A percentile compares a stretch with the other conserved stretches of the same genome.
Evolutionary conservation across 2,329 filamentous ascomycete genomes (phyloP).

Genomic region (Phaeoacremonium minimum): DNA sequence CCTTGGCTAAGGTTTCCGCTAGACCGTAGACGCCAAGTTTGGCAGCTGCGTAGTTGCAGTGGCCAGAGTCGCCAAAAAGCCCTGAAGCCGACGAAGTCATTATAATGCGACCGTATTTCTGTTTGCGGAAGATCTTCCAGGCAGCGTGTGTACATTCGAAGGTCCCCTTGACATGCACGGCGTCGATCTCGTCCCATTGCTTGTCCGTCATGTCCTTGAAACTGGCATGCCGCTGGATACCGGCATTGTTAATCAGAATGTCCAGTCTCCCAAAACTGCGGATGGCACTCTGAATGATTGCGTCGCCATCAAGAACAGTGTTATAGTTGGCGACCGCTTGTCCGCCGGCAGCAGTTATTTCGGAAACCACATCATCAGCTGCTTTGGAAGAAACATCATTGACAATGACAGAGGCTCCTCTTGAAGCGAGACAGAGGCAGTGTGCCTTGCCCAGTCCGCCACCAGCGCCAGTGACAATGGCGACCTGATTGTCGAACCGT

Average conservation of each 20-base stretch:
- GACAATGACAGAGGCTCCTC: slow-evolving; percentile 26
- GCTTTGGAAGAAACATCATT: slow-evolving; percentile 22
- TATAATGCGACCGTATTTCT: slow-evolving; percentile 28
- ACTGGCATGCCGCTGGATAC: slow-evolving; percentile 31
- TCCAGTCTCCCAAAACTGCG: slow-evolving; percentile 20
- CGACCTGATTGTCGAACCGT: too few species aligned
- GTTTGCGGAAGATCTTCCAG: slow-evolving; percentile 28
- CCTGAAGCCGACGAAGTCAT: slow-evolving; percentile 32
- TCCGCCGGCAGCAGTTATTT: slow-evolving; percentile 12
- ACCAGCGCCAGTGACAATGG: slow-evolving; percentile 24
- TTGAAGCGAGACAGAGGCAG: slow-evolving; percentile 22
- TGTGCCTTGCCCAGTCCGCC: slow-evolving; percentile 28
- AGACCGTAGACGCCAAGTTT: slow-evolving; percentile 7
- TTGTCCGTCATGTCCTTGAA: slow-evolving; percentile 30
- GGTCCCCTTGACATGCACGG: slow-evolving; percentile 36
- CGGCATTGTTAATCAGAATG: slow-evolving; percentile 38
- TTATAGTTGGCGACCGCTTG: slow-evolving; percentile 11
- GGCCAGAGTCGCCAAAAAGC: slow-evolving; percentile 13
- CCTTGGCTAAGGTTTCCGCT: slow-evolving; percentile 10
- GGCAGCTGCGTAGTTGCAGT: slow-evolving; percentile 8
- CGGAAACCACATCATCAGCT: slow-evolving; percentile 10
- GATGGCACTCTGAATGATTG: neutral
- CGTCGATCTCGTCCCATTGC: slow-evolving; percentile 33
- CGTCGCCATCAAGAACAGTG: slow-evolving; percentile 9
- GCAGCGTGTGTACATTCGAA: slow-evolving; percentile 35